Base-by-base conservation (phyloP, 208 protist genomes). In the Leishmania aethiopica region DNA sequence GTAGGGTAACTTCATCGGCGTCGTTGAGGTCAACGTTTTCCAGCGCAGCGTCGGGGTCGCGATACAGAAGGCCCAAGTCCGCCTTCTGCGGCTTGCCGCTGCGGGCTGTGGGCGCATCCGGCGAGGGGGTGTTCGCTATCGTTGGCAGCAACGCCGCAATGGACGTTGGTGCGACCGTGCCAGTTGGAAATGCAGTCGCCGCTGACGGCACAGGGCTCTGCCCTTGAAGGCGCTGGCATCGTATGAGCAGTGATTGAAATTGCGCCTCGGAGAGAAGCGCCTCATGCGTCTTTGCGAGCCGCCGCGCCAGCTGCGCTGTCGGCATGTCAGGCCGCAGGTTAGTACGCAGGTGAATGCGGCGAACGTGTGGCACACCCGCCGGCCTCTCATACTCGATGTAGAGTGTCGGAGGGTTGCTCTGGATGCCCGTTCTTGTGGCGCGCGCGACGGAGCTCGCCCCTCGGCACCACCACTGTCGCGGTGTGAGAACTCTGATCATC, bases 21-120 rank as follows among this genome's bases (percentile, higher is more conserved):
- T 95, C 90, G 80, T 98, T 96, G 42, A 98, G 85, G 77, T 98
- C 96, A 15, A 97, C 95, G 73, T 98, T 96, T 3, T 92, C 76
- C 32, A 98, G 83, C 15, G 95, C 95, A 7, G 87, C 86, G n/a
- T 95, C 94, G 1, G 95, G 95, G 74, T 98, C 91, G 40, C 93
- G 95, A 79, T 97, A 98, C 64, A 98, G 91, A 49, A 98, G 84
- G 6, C 93, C 92, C 37, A 98, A n/a, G 75, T 98, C 93, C 17
- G 95, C 95, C 88, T 96, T 95, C 75, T 96, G 91, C 28, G 89
- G 80, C 71, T 64, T 70, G 19, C n/a, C 28, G 67, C 25, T 73
- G 59, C 40, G 37, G 42, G 17, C 7, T 22, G 8, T 35, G 15
- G 25, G 77, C 3, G 15, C 45, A 10, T 55, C 45, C 7, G 32